Percentiles rank a stretch among this genome's conserved stretches.
phyloP scores from a whole-genome alignment of 805 yeast species.

The Starmerella gropengiesseri region DNA sequence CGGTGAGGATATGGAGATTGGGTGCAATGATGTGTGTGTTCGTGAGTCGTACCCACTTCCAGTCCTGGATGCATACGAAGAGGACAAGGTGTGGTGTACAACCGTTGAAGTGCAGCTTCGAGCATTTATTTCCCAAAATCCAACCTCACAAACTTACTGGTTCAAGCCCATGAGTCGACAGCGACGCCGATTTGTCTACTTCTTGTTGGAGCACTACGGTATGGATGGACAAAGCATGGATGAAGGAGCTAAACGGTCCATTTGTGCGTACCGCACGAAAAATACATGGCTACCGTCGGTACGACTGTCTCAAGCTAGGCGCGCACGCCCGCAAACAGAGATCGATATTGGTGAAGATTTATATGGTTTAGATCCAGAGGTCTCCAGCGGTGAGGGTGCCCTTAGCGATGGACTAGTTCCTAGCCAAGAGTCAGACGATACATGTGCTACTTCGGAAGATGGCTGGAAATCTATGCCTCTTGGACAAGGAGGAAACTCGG shows the following conservation, averaged over 20 bases:
- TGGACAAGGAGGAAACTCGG: too few relatives aligned
- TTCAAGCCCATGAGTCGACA: conserved; percentile 65
- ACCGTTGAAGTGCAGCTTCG: conserved; percentile 46
- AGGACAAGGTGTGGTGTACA: conserved; percentile 55
- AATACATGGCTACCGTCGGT: conserved; percentile 16
- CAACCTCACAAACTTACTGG: conserved; percentile 37
- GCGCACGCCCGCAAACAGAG: conserved; percentile 4
- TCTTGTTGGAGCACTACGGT: conserved; percentile 47
- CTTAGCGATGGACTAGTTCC: too few relatives aligned
- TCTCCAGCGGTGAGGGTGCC: too few relatives aligned
- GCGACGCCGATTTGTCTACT: conserved; percentile 61
- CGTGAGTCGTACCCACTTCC: conserved; percentile 23
- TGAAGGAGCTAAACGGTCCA: conserved; percentile 54
- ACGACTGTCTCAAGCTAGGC: conserved; percentile 11
- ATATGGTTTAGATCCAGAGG: not conserved
- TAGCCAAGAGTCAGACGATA: too few relatives aligned
- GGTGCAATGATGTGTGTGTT: conserved; percentile 53
- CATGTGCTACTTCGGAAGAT: too few relatives aligned
- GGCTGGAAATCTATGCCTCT: too few relatives aligned
- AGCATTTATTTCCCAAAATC: conserved; percentile 35
- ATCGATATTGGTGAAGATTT: not conserved
- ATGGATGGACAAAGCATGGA: conserved; percentile 67
- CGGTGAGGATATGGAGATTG: conserved; percentile 33
- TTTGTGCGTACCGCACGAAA: conserved; percentile 14
- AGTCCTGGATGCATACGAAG: conserved; percentile 37